A percentile compares a stretch with the other conserved stretches of the same genome.
Conservation (phyloP, 139 green algal species). For the Chlorella sorokiniana region DNA sequence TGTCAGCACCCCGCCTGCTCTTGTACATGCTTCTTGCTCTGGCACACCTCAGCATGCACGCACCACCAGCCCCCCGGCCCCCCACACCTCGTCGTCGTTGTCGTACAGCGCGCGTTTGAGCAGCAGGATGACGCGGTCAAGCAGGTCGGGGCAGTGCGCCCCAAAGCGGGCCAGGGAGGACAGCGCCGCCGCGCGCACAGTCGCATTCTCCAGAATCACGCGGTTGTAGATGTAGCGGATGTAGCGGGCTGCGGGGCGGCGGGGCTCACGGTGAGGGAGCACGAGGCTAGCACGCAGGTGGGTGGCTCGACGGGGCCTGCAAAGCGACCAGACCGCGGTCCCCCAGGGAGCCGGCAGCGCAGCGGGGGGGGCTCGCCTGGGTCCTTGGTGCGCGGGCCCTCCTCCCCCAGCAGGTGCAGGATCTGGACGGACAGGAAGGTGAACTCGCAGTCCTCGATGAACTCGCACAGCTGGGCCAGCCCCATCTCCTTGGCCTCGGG, state of each 20-base stretch:
- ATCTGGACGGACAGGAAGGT: conserved; percentile 96
- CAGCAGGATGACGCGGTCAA: conserved; percentile 82
- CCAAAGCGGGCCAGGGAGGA: conserved; percentile 90
- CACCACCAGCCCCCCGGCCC: background rate
- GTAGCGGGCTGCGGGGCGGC: conserved; percentile 64
- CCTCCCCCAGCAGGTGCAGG: conserved; percentile 90
- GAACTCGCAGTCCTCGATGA: conserved; percentile 99
- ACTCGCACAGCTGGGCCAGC: conserved; percentile 96
- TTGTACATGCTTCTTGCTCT: too few species aligned
- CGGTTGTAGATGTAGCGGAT: conserved; percentile 99
- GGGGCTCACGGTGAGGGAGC: background rate
- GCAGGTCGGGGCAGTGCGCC: conserved; percentile 62
- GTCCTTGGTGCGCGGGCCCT: conserved; percentile 80
- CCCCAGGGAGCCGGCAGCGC: too few species aligned
- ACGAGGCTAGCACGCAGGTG: background rate
- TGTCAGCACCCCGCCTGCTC: too few species aligned
- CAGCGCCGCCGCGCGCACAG: conserved; percentile 93
- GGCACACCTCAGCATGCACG: background rate
- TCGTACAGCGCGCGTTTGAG: conserved; percentile 92
- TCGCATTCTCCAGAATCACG: conserved; percentile 98
- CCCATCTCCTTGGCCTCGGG: conserved; percentile 97
- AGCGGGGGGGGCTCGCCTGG: too few species aligned
- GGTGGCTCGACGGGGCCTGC: background rate
- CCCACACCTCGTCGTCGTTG: conserved; percentile 93
- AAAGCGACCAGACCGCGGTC: too few species aligned